These are phyloP conservation scores for Cronartium quercuum DNA, from an alignment of 1,284 basidiomycete genomes.

Conservation along the genomic window DNA sequence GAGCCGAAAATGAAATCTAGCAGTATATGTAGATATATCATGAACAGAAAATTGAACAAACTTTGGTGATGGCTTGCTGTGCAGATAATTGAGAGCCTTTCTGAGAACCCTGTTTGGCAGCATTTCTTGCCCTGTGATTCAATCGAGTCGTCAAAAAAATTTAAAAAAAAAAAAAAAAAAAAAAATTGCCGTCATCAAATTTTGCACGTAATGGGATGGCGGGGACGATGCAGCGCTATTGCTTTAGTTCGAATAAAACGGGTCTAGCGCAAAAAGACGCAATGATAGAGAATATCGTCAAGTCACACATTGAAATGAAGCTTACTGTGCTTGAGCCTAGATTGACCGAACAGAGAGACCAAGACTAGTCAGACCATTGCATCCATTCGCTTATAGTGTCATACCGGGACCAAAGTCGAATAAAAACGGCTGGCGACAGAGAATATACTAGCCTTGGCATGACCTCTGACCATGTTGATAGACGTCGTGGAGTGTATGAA, in stretches of 20 bases:
- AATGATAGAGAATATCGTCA: background rate
- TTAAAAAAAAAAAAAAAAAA: background rate
- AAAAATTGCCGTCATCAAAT: background rate
- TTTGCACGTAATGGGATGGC: background rate
- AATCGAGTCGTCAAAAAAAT: background rate
- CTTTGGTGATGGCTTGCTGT: constrained; percentile 26
- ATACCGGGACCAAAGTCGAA: background rate
- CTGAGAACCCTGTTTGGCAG: constrained; percentile 13
- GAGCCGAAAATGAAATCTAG: no score
- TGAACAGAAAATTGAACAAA: background rate
- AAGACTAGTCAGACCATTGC: background rate
- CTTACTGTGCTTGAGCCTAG: constrained; percentile 33
- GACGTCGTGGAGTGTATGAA: background rate
- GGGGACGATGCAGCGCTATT: background rate
- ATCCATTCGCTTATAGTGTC: background rate
- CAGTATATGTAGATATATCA: background rate
- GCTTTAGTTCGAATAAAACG: background rate
- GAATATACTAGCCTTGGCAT: constrained; percentile 9
- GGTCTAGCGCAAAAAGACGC: background rate
- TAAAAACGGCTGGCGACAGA: background rate
- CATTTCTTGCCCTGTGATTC: constrained; percentile 16
- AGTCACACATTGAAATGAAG: background rate
- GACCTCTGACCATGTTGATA: constrained; percentile 28
- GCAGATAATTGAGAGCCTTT: constrained; percentile 20
- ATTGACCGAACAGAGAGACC: background rate